A percentile compares a stretch with the other conserved stretches of the same genome.
Evolutionary conservation across 2,329 filamentous ascomycete genomes (phyloP).

Genomic region (Emmonsiellopsis sp.): DNA sequence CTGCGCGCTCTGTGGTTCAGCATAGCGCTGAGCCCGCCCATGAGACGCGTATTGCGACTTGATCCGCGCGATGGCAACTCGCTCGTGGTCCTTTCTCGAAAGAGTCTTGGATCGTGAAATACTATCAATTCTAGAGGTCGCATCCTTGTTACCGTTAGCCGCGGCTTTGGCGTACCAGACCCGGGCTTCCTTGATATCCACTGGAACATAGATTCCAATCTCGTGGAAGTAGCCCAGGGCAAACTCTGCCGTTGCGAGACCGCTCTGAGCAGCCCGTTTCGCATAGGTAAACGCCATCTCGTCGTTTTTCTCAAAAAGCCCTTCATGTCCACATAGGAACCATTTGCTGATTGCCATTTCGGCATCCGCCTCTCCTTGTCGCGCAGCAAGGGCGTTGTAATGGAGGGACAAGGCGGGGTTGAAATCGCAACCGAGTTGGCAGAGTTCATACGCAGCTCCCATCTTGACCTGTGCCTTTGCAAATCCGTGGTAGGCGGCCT

Average conservation of each 20-base stretch:
- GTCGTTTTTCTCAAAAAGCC: conserved; percentile 90
- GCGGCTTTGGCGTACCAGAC: conserved; percentile 87
- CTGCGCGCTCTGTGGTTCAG: conserved; percentile 26
- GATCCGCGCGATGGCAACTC: conserved; percentile 78
- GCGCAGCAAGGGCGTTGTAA: conserved; percentile 87
- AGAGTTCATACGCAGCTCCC: conserved; percentile 90
- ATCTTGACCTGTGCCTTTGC: conserved; percentile 95
- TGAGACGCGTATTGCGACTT: conserved; percentile 69
- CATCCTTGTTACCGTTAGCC: conserved; percentile 86
- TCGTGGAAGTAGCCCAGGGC: conserved; percentile 96
- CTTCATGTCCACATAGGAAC: conserved; percentile 94
- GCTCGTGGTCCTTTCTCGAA: conserved; percentile 86
- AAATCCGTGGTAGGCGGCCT: conserved; percentile 91
- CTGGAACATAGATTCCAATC: conserved; percentile 84
- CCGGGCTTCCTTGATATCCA: conserved; percentile 70
- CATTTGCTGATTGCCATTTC: conserved; percentile 96
- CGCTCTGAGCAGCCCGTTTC: conserved; percentile 69
- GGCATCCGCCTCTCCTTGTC: conserved; percentile 86
- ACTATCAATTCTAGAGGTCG: conserved; percentile 68
- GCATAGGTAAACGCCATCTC: conserved; percentile 87
- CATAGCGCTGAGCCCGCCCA: conserved; percentile 19
- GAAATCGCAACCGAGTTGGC: conserved; percentile 88
- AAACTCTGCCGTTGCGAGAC: conserved; percentile 85
- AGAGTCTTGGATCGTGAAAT: conserved; percentile 74
- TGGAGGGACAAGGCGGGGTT: conserved; percentile 86